Evolutionary conservation across 2,329 filamentous ascomycete species (phyloP).

Genomic region (Cordyceps fumosorosea): DNA sequence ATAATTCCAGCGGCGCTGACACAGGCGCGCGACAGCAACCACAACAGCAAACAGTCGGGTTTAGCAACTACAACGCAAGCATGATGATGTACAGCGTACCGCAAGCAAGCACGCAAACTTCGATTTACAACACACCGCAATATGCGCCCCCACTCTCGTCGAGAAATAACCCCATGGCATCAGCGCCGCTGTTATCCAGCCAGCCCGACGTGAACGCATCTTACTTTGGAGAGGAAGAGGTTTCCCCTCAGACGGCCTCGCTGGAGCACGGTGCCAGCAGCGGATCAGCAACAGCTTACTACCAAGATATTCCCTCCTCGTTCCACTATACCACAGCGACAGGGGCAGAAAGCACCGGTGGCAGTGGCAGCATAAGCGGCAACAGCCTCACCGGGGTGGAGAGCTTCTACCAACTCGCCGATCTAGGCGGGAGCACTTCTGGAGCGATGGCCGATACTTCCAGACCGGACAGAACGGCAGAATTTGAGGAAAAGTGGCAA

Average conservation of each 20-base stretch:
- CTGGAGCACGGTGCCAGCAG: neutral
- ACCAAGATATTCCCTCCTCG: conserved; percentile 27
- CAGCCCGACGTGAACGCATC: conserved; percentile 1
- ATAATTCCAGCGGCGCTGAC: conserved; percentile 44
- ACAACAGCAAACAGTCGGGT: conserved; percentile 40
- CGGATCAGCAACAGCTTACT: conserved; percentile 45
- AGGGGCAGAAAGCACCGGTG: neutral
- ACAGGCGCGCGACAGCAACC: conserved; percentile 40
- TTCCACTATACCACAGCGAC: neutral
- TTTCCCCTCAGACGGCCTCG: neutral
- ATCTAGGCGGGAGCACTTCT: neutral
- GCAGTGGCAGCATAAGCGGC: neutral
- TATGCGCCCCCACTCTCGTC: neutral
- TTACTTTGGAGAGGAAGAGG: neutral
- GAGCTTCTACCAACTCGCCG: neutral
- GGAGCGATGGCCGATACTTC: conserved; percentile 44
- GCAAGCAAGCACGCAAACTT: conserved; percentile 52
- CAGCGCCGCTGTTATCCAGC: neutral
- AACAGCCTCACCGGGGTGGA: conserved; percentile 2
- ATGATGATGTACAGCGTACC: conserved; percentile 76
- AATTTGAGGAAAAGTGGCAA: conserved; percentile 62
- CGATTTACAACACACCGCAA: conserved; percentile 70
- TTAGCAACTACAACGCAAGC: conserved; percentile 53
- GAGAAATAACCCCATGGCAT: neutral
- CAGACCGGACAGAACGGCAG: conserved; percentile 47